Evolutionary conservation across 257 asterid species (phyloP).

Genomic region (Solanum phureja): DNA sequence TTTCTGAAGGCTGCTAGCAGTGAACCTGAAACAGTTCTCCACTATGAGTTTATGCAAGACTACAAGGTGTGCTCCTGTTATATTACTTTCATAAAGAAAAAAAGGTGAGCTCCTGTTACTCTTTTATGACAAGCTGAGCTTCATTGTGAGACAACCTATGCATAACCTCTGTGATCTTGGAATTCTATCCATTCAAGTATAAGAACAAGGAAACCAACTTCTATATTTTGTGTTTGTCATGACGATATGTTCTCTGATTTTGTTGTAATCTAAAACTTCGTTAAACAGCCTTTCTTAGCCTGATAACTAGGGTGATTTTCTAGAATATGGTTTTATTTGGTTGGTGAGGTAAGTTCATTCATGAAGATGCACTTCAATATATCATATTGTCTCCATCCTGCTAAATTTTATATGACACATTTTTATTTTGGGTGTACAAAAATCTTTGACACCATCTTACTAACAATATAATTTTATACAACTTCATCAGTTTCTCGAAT

Average conservation of each 20-base stretch:
- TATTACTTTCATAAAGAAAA: neutral
- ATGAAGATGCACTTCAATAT: neutral
- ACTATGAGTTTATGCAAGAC: slow-evolving; percentile 98
- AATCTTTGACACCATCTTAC: neutral
- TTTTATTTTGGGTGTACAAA: neutral
- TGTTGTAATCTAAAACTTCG: neutral
- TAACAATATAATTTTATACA: neutral
- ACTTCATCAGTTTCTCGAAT: neutral
- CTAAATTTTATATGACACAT: neutral
- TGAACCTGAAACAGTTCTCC: slow-evolving; percentile 97
- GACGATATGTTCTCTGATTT: neutral
- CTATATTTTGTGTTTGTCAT: neutral
- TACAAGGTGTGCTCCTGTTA: slow-evolving; percentile 56
- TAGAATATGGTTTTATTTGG: neutral
- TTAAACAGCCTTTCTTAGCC: neutral
- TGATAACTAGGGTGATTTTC: neutral
- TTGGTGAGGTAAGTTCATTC: neutral
- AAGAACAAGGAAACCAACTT: neutral
- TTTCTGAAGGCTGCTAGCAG: slow-evolving; percentile 95
- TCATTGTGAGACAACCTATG: neutral
- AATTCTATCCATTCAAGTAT: neutral
- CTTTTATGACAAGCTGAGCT: neutral
- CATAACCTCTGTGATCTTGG: neutral
- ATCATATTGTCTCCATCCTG: neutral
- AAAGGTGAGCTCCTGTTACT: neutral